Base-by-base conservation (phyloP, 495 filamentous ascomycete species). In the Hypoxylon fragiforme region DNA sequence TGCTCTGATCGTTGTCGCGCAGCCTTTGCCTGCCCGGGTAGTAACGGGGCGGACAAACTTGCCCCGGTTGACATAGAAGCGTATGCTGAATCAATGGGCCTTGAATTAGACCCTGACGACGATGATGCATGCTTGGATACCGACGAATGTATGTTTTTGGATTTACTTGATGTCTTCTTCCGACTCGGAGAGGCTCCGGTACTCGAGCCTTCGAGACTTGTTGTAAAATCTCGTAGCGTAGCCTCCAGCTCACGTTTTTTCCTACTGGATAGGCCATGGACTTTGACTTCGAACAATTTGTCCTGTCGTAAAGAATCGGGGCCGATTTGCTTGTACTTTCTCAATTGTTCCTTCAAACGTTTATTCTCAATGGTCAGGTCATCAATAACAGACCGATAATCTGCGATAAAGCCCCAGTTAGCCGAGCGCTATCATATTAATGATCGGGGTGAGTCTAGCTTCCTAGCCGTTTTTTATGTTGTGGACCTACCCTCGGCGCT, bases 171-270 rank as follows among this genome's bases (percentile, higher is more conserved):
- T 1, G 49, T 34, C 58, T 69, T 69, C 24, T 67, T 63, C 20
- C 64, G 56, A 37, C 60, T 69, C 26, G 67, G 63, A 2, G 64
- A 62, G n/a, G 62, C 67, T 21, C 72, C 73, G 4, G 53, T 34
- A 18, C 68, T 68, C 1, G 75, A 73, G 5, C 65, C 68, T 37
- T 81, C 74, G 5, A 87, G 63, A 16, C 72, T 76, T 0, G 80
- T 74, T 9, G 83, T 81, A 68, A 91, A 92, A 41, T 77, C 78
- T 34, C 80, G 79, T 8, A 92, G 69, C 1, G 80, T 79, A n/a
- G 83, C 77, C 63, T 92, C 89, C 24, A 92, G 69, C 57, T 92
- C 87, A 20, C 82, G 76, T 61, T 86, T 90, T 68, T 86, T 89
- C 31, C 79, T 72, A 21, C 69, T 66, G 5, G 85, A 76, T 26